Base-by-base conservation (phyloP, 495 filamentous ascomycete species). In the Penicillium arizonense region DNA sequence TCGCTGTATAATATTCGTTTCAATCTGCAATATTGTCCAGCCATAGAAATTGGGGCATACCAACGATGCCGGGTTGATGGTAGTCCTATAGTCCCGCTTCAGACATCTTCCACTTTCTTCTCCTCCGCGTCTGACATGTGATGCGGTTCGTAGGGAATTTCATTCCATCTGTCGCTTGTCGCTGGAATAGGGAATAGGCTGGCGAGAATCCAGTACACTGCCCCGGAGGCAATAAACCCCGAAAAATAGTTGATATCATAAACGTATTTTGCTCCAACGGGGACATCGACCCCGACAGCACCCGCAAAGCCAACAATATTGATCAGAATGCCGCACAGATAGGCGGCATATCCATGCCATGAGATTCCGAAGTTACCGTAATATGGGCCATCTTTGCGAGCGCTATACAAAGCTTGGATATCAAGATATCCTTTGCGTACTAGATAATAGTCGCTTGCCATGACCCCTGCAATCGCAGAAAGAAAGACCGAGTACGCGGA, bases 401-500 rank as follows among this genome's bases (percentile, higher is more conserved):
- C 86, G 33, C 83, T 85, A 73, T 93, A 96, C 1, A 96, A 81
- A 33, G 88, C 83, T 47, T 79, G 81, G 56, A 91, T 76, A 50
- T 89, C 78, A 20, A 91, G 77, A 65, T 91, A 95, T 33, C 91
- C 91, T 32, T 78, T 82, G 48, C 90, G 87, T 14, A 95, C 89
- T 38, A 88, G 52, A 69, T 95, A 96, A 75, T 96, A 96, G 71
- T 96, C 91, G 64, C 75, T 83, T 58, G 88, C 76, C 62, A 96
- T 91, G 47, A 94, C 89, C n/a, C 90, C 91, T 5, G 89, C 91
- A 59, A 96, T 92, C 24, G 88, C 87, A 26, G 87, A 90, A 32
- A 96, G 81, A 68, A 96, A 96, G 47, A 96, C 89, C 9, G 87
- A 89, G 72, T 96, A 96, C 10, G 91, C 87, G 11, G 87, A 91